Conservation (phyloP, 306 rosid genomes). For the Pyrus pyrifolia region DNA sequence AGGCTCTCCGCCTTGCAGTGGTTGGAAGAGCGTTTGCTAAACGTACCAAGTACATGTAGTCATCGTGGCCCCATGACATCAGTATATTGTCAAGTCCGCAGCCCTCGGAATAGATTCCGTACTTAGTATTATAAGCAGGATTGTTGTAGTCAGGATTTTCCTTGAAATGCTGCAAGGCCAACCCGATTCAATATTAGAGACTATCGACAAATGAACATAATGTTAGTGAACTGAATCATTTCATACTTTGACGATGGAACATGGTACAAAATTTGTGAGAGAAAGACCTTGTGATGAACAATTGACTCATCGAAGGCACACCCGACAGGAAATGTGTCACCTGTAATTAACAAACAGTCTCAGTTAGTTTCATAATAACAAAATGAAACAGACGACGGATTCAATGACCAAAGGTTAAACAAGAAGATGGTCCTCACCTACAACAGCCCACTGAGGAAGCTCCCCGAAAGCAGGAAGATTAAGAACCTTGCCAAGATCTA, state of each 20-base stretch:
- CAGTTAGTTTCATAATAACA: neutral
- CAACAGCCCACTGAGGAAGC: constrained; percentile 34
- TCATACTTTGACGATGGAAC: neutral
- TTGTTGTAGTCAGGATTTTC: constrained; percentile 14
- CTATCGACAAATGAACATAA: too few relatives aligned
- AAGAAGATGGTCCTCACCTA: constrained; percentile 12
- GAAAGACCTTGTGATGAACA: constrained; percentile 27
- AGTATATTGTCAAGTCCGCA: constrained; percentile 22
- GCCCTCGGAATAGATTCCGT: constrained; percentile 23
- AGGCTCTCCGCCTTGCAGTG: neutral
- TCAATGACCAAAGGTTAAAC: neutral
- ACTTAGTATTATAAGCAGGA: constrained; percentile 14
- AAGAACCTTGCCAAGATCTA: constrained; percentile 36
- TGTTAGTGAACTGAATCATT: neutral
- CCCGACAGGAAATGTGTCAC: constrained; percentile 26
- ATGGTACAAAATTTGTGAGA: neutral
- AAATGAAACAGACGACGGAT: neutral
- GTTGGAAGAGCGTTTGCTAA: neutral
- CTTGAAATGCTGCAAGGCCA: constrained; percentile 16
- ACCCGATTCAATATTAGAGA: neutral
- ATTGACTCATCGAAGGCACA: constrained; percentile 24
- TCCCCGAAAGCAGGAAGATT: constrained; percentile 21
- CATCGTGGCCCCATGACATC: constrained; percentile 29
- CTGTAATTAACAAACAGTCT: constrained; percentile 1
- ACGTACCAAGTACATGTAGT: constrained; percentile 24